Evolutionary conservation across 768 basidiomycete species (phyloP).

Genomic region (Suillus alpinus): DNA sequence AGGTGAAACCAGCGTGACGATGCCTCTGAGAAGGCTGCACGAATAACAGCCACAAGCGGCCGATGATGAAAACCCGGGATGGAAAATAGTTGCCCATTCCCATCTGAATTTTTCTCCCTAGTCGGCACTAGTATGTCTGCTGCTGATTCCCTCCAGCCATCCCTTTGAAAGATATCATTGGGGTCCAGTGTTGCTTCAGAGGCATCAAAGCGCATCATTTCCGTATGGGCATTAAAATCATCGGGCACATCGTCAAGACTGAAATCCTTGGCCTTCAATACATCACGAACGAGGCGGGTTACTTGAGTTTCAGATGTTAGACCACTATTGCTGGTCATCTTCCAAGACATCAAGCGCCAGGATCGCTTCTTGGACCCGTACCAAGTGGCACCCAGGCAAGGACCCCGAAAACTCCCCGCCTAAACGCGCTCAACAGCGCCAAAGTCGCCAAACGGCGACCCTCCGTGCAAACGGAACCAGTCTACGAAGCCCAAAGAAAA

Average conservation of each 20-base stretch:
- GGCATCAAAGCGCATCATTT: neutral
- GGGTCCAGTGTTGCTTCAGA: neutral
- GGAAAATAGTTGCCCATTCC: slow-evolving; percentile 1
- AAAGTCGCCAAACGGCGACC: neutral
- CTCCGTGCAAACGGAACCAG: neutral
- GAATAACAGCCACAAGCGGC: slow-evolving; percentile 13
- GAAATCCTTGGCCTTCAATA: slow-evolving; percentile 8
- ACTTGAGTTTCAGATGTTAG: neutral
- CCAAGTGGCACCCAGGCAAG: neutral
- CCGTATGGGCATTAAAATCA: neutral
- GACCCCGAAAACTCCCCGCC: neutral
- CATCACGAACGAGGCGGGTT: slow-evolving; percentile 4
- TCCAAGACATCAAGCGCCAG: slow-evolving; percentile 12
- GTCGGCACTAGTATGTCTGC: slow-evolving; percentile 13
- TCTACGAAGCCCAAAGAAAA: too few species aligned
- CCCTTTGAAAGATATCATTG: neutral
- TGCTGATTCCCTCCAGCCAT: slow-evolving; percentile 11
- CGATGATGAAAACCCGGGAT: slow-evolving; percentile 12
- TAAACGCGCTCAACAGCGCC: neutral
- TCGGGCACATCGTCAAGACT: neutral
- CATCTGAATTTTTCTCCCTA: neutral
- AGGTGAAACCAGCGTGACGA: slow-evolving; percentile 5
- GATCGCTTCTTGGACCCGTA: neutral
- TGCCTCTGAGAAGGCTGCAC: slow-evolving; percentile 4
- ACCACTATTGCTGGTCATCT: slow-evolving; percentile 2